Conservation (phyloP, 2,329 filamentous ascomycete species). For the Exophiala sp. region DNA sequence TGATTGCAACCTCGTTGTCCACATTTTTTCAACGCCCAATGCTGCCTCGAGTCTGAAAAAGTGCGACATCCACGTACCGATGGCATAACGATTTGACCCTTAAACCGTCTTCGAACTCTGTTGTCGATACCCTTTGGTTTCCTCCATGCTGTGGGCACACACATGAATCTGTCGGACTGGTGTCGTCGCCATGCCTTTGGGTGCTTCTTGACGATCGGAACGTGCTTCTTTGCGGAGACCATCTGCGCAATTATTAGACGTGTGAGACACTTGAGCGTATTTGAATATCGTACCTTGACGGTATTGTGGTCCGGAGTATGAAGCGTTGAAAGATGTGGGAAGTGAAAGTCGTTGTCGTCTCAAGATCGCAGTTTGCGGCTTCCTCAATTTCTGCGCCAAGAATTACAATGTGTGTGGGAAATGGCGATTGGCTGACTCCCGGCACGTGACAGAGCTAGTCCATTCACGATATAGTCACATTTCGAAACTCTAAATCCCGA, state of each 20-base stretch:
- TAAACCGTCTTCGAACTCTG: slow-evolving; percentile 94
- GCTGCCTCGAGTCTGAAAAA: background rate
- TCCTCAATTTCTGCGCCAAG: slow-evolving; percentile 13
- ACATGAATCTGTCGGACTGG: slow-evolving; percentile 95
- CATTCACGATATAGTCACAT: no score
- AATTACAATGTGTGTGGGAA: slow-evolving; percentile 10
- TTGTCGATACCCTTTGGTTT: slow-evolving; percentile 99
- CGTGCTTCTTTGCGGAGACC: slow-evolving; percentile 99
- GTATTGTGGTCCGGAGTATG: slow-evolving; percentile 41
- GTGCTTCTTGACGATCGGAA: slow-evolving; percentile 99
- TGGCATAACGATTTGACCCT: slow-evolving; percentile 93
- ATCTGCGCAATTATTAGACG: slow-evolving; percentile 56
- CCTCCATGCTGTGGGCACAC: slow-evolving; percentile 87
- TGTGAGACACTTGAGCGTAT: background rate
- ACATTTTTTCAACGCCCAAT: background rate
- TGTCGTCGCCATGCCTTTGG: slow-evolving; percentile 94
- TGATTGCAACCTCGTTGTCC: background rate
- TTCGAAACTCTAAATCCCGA: no score
- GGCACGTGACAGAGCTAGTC: no score
- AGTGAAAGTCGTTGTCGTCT: slow-evolving; percentile 33
- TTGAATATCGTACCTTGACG: slow-evolving; percentile 40
- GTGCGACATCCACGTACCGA: slow-evolving; percentile 61
- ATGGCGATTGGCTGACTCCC: background rate
- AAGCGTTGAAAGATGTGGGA: slow-evolving; percentile 40
- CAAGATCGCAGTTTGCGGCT: slow-evolving; percentile 26